phyloP scores from a whole-genome alignment of 345 rosid species.

The Camelina sativa region DNA sequence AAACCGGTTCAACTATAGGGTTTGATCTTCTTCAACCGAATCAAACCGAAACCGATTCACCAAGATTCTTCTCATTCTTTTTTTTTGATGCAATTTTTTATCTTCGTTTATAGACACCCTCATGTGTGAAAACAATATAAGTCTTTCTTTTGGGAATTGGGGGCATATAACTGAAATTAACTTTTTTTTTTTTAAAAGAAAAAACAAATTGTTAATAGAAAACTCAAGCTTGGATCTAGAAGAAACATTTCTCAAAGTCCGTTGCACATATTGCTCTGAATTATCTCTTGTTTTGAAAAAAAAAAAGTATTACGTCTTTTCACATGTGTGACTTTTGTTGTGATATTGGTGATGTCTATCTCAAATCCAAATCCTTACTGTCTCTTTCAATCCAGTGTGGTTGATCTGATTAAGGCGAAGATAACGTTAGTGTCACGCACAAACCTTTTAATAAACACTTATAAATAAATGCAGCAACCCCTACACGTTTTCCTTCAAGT shows the following conservation, averaged over 20 bases:
- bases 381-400: conserved; percentile 5
- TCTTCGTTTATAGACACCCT: not conserved
- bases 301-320: not conserved
- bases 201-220: too few relatives aligned
- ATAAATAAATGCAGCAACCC: not conserved
- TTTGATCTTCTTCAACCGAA: conserved; percentile 18
- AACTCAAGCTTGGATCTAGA: too few relatives aligned
- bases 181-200: too few relatives aligned
- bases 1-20: conserved; percentile 37
- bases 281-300: too few relatives aligned
- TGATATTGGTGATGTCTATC: not conserved
- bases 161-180: too few relatives aligned
- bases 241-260: too few relatives aligned
- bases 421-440: conserved; percentile 18
- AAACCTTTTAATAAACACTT: not conserved
- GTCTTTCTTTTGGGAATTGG: not conserved
- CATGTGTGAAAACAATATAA: conserved; percentile 20
- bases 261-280: too few relatives aligned
- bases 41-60: not conserved
- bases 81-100: conserved; percentile 2
- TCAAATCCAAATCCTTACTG: not conserved
- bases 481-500: too few relatives aligned
- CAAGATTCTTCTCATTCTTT: conserved; percentile 9
- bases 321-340: not conserved
- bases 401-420: conserved; percentile 19